These are phyloP conservation scores for Penicillium sp. DNA, from an alignment of 2,329 filamentous ascomycete genomes.

Conservation along the genomic window DNA sequence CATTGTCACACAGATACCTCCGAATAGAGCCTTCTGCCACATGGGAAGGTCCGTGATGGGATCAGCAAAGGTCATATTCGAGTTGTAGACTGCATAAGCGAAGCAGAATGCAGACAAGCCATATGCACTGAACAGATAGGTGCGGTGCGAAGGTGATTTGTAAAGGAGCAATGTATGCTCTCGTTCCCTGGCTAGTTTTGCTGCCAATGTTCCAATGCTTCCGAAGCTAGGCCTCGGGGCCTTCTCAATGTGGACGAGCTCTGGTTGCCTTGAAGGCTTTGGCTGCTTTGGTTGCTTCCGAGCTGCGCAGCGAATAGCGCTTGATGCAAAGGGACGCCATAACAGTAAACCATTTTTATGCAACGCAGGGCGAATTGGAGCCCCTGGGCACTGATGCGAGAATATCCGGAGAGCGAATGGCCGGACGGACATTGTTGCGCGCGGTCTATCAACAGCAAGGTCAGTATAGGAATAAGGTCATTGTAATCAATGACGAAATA, in stretches of 20 bases:
- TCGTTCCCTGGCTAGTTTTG: conserved; percentile 54
- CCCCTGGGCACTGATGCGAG: conserved; percentile 25
- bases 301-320: conserved; percentile 24
- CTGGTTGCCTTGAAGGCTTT: conserved; percentile 9
- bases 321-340: conserved; percentile 34
- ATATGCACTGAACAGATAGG: conserved; percentile 62
- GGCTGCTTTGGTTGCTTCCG: conserved; percentile 10
- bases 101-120: conserved; percentile 55
- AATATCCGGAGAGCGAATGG: conserved; percentile 29
- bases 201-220: conserved; percentile 50
- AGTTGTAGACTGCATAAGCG: conserved; percentile 52
- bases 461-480: too few species aligned
- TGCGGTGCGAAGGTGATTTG: conserved; percentile 61
- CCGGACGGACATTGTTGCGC: conserved; percentile 31
- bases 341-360: conserved; percentile 15
- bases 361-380: conserved; percentile 15
- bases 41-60: conserved; percentile 52
- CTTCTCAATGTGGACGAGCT: conserved; percentile 33
- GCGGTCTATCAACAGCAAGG: conserved; percentile 10
- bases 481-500: too few species aligned
- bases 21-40: conserved; percentile 60
- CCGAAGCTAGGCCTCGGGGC: conserved; percentile 6
- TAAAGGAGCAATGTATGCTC: conserved; percentile 59
- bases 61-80: conserved; percentile 50
- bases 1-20: conserved; percentile 59